phyloP scores from a whole-genome alignment of 1,284 basidiomycete species.

The Cryptococcus jaspeensis region DNA sequence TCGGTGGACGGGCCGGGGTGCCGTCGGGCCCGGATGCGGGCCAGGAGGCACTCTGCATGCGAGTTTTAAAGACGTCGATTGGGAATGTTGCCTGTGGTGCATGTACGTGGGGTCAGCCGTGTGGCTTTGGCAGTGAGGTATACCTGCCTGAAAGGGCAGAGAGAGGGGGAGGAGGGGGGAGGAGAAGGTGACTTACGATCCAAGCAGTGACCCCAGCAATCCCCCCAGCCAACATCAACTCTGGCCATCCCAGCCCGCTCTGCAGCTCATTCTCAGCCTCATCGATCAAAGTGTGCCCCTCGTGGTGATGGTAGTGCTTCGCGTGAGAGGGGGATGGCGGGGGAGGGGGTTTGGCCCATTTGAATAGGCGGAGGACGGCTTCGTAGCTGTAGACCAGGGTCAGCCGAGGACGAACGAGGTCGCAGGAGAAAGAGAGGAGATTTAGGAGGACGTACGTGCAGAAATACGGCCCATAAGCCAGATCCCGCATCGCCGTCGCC shows the following conservation, averaged over 20 bases:
- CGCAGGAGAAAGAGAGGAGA: not conserved
- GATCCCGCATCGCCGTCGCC: slow-evolving; percentile 70
- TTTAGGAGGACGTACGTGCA: slow-evolving; percentile 63
- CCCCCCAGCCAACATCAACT: slow-evolving; percentile 71
- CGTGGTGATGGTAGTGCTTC: slow-evolving; percentile 12
- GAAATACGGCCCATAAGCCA: slow-evolving; percentile 81
- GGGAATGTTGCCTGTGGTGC: slow-evolving; percentile 69
- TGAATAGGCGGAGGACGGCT: slow-evolving; percentile 65
- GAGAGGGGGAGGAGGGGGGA: too few relatives aligned
- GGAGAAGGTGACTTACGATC: slow-evolving; percentile 36
- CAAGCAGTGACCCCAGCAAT: slow-evolving; percentile 62
- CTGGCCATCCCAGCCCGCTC: slow-evolving; percentile 59
- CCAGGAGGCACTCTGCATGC: slow-evolving; percentile 61
- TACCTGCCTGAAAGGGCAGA: too few relatives aligned
- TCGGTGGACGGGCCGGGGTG: not conserved
- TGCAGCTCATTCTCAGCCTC: slow-evolving; percentile 56
- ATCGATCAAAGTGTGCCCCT: slow-evolving; percentile 51
- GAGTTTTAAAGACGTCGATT: slow-evolving; percentile 81
- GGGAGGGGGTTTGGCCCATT: slow-evolving; percentile 28
- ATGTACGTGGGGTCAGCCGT: too few relatives aligned
- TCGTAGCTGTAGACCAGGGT: slow-evolving; percentile 59
- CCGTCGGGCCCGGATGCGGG: not conserved
- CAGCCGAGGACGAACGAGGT: not conserved
- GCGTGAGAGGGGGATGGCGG: too few relatives aligned
- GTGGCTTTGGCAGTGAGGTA: too few relatives aligned